phyloP scores from a whole-genome alignment of 1,284 basidiomycete species.

The Leccinum angustisporum region DNA sequence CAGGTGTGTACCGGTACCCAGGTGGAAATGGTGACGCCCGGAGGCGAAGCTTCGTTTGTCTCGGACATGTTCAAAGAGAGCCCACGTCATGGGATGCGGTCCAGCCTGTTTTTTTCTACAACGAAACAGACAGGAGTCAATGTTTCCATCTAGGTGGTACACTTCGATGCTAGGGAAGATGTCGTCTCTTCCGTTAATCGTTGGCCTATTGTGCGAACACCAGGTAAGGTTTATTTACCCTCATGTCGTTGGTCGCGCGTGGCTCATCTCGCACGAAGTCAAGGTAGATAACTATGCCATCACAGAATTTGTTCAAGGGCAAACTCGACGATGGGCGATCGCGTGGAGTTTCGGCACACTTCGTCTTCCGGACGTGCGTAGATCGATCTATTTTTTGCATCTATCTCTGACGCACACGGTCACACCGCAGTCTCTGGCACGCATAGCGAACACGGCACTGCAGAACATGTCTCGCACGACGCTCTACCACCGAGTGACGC shows the following conservation, averaged over 20 bases:
- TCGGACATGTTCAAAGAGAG: conserved; percentile 78
- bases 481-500: conserved; percentile 40
- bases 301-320: conserved; percentile 80
- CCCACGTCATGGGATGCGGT: conserved; percentile 42
- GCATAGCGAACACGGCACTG: conserved; percentile 46
- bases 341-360: conserved; percentile 75
- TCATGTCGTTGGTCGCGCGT: background rate
- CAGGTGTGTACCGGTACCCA: conserved; percentile 81
- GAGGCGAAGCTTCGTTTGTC: conserved; percentile 86
- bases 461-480: conserved; percentile 52
- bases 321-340: conserved; percentile 86
- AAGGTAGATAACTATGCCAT: conserved; percentile 86
- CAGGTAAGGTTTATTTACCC: conserved; percentile 44
- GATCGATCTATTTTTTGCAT: background rate
- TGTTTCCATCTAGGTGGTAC: conserved; percentile 68
- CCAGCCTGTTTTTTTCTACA: conserved; percentile 40
- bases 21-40: conserved; percentile 83
- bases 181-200: conserved; percentile 66
- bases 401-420: conserved; percentile 7
- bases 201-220: conserved; percentile 52
- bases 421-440: conserved; percentile 45
- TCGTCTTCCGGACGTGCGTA: conserved; percentile 75
- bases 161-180: conserved; percentile 90
- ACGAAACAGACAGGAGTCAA: background rate
- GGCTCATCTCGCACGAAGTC: conserved; percentile 2